phyloP scores from a whole-genome alignment of 805 yeast species.

The Candida bentonensis region DNA sequence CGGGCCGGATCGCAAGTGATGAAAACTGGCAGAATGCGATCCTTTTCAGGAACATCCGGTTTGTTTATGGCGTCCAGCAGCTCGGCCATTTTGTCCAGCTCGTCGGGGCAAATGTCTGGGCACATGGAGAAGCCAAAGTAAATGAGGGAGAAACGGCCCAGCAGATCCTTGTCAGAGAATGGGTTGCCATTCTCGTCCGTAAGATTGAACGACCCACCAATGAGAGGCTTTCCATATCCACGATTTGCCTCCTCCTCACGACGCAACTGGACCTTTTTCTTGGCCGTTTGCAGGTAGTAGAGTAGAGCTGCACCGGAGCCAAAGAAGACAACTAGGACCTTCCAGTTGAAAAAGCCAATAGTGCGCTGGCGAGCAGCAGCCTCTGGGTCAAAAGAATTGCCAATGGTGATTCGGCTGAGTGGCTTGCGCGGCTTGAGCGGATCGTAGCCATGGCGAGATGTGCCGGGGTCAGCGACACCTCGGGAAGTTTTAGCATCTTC shows the following conservation, averaged over 20 bases:
- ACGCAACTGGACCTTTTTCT: conserved; percentile 56
- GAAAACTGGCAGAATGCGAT: conserved; percentile 62
- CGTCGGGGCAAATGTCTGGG: conserved; percentile 98
- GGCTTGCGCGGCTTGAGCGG: conserved; percentile 37
- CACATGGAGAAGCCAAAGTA: conserved; percentile 96
- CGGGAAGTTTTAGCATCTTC: not conserved
- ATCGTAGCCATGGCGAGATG: conserved; percentile 14
- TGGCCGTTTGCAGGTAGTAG: conserved; percentile 60
- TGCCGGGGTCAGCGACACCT: conserved; percentile 10
- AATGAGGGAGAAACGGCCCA: conserved; percentile 68
- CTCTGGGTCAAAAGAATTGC: conserved; percentile 29
- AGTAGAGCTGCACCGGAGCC: conserved; percentile 61
- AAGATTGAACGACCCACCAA: conserved; percentile 80
- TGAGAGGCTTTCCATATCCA: conserved; percentile 81
- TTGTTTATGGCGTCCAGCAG: conserved; percentile 49
- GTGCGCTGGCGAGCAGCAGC: conserved; percentile 25
- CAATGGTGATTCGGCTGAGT: conserved; percentile 67
- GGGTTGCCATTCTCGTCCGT: conserved; percentile 53
- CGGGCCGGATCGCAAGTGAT: conserved; percentile 96
- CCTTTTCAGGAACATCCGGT: conserved; percentile 17
- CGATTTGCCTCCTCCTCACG: conserved; percentile 73
- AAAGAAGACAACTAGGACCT: conserved; percentile 54
- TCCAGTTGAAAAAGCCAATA: conserved; percentile 51
- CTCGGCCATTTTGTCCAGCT: conserved; percentile 77
- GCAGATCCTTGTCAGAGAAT: conserved; percentile 66